Evolutionary conservation across 176 grass and related monocot species (phyloP).

Genomic region (Pontederia paniculata): DNA sequence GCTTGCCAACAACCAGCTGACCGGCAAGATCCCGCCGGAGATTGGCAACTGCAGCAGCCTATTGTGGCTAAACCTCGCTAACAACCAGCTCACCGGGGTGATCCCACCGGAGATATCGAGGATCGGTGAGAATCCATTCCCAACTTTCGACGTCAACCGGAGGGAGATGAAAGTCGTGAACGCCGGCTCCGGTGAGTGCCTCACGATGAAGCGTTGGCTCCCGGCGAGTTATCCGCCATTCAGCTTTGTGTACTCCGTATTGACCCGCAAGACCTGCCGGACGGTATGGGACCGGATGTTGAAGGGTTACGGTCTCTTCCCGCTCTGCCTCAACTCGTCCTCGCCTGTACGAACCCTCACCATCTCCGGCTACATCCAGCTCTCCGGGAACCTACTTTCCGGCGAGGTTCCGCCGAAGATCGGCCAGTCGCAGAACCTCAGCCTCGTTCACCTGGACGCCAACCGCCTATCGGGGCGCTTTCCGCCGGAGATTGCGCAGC

Average conservation of each 20-base stretch:
- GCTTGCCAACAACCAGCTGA: conserved; percentile 63
- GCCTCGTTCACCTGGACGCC: conserved; percentile 55
- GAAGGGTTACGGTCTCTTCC: conserved; percentile 70
- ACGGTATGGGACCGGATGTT: conserved; percentile 47
- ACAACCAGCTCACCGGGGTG: conserved; percentile 40
- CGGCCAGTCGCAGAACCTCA: conserved; percentile 44
- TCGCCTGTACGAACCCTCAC: conserved; percentile 33
- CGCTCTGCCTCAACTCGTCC: conserved; percentile 46
- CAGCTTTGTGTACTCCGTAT: conserved; percentile 61
- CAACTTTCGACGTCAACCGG: conserved; percentile 54
- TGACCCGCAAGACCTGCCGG: conserved; percentile 62
- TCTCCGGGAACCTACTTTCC: conserved; percentile 57
- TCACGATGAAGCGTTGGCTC: conserved; percentile 70
- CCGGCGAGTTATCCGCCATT: conserved; percentile 81
- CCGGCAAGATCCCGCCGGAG: conserved; percentile 51
- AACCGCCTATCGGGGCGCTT: conserved; percentile 43
- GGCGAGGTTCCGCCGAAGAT: conserved; percentile 46
- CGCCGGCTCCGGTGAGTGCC: conserved; percentile 68
- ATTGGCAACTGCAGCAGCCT: conserved; percentile 79
- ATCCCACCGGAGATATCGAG: conserved; percentile 50
- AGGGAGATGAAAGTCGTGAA: neutral
- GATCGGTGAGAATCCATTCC: conserved; percentile 50
- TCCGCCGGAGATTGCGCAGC: conserved; percentile 31
- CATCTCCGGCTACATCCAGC: conserved; percentile 68
- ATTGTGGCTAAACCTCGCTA: conserved; percentile 74